Percentiles rank a stretch among this genome's conserved stretches.
These are phyloP conservation scores for Clonostachys rhizophaga DNA, from an alignment of 2,329 filamentous ascomycete genomes.

Conservation along the genomic window DNA sequence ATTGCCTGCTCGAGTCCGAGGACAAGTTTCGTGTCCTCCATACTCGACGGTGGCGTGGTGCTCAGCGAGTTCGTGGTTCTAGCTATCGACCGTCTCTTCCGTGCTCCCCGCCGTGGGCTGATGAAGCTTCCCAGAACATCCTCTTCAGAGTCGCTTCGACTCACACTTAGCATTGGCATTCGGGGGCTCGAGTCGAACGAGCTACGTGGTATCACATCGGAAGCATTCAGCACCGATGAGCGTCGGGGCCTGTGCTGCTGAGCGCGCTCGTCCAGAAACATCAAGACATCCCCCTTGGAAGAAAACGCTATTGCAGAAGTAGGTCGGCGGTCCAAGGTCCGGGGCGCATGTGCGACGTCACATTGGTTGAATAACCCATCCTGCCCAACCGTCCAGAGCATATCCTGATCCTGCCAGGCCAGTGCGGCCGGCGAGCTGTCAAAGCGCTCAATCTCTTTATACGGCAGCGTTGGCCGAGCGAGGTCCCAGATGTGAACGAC, in stretches of 20 bases:
- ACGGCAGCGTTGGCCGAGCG: constrained; percentile 62
- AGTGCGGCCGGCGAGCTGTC: constrained; percentile 51
- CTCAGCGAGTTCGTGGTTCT: constrained; percentile 40
- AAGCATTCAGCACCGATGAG: constrained; percentile 24
- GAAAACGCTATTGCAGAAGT: constrained; percentile 59
- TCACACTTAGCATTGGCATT: constrained; percentile 49
- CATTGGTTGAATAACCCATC: constrained; percentile 61
- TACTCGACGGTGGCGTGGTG: constrained; percentile 43
- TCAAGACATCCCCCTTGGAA: constrained; percentile 51
- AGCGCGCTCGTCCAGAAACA: constrained; percentile 57
- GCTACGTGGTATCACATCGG: constrained; percentile 41
- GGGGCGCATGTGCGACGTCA: constrained; percentile 59
- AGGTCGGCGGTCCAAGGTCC: constrained; percentile 57
- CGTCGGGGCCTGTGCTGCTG: constrained; percentile 34
- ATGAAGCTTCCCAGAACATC: constrained; percentile 56
- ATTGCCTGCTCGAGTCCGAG: constrained; percentile 55
- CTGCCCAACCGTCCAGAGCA: constrained; percentile 61
- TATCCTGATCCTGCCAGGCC: constrained; percentile 60
- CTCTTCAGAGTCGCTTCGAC: constrained; percentile 58
- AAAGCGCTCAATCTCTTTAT: constrained; percentile 60
- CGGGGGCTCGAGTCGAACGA: constrained; percentile 23
- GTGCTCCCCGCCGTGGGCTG: constrained; percentile 33
- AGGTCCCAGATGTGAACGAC: constrained; percentile 65
- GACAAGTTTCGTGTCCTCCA: constrained; percentile 29
- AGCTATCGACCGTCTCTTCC: constrained; percentile 38